Evolutionary conservation across 2,329 filamentous ascomycete species (phyloP), one percentile per base, ranked within the genome.

Genomic region (Lasiodiplodia citricola): DNA sequence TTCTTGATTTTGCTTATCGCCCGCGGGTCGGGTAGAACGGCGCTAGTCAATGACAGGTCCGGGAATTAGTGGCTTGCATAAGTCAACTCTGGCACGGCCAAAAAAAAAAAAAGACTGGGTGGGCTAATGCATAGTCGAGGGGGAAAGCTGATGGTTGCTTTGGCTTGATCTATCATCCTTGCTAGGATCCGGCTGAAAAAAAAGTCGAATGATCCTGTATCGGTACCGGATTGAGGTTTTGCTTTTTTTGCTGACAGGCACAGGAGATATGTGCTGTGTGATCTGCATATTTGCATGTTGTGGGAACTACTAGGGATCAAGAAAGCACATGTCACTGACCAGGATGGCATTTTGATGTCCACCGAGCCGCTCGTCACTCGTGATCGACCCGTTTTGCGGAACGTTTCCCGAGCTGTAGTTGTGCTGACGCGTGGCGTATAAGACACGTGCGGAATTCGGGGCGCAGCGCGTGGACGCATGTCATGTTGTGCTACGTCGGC

Each of bases 391-490:
- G 16, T 14, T 31, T 54, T 37, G 28, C 28, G 52, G 13, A 28
- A 35, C 52, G 16, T 55, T 35, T 25, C 52, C 23, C 4, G 50
- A 25, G 52, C 23, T 16, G 54, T 6, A 38, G 55, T 41, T 35
- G 35, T 21, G 6, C 18, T 41, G 14, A 14, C 38, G 38, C 21
- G 23, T 62, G 57, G 57, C 57, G 56, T 50, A 4, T 62, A 23
- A 62, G 57, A 62, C 57, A 62, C 57, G 57, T 62, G 23, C 38
- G 57, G 38, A 50, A 23, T 13, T 23, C 35, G 57, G 57, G 21
- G 21, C 16, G 54, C 35, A n/a, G 8, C 18, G 31, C 25, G 23
- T 41, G 7, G n/a, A 16, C 18, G 54, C n/a, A 10, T 56, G 18
- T 3, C 28, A 35, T 18, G 18, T 35, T 35, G 25, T n/a, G 28